Evolutionary conservation across 331 rosid species (phyloP), one percentile per base, ranked within the genome.

Genomic region (Erythrophleum ivorense): DNA sequence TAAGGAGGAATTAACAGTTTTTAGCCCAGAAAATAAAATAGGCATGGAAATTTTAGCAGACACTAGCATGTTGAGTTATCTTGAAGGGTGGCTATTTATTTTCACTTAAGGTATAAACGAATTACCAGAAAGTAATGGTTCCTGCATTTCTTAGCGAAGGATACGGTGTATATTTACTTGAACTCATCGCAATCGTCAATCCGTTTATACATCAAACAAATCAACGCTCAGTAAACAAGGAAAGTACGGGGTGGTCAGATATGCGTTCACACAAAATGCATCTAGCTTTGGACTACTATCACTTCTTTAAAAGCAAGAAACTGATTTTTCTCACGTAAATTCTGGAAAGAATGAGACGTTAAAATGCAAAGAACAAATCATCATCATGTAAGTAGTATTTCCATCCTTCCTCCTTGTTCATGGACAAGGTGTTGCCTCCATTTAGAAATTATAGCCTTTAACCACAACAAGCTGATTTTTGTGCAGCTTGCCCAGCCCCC

Each of bases 391-490:
- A 46, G 73, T 73, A 58, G 81, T 83, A 87, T 89, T 80, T 83
- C 73, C 75, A 48, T 80, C 53, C 67, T 77, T 62, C 58, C 31
- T 62, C 58, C 76, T 76, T 72, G 78, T 50, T 19, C 73, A 58
- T 66, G 78, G 29, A 80, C 54, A 49, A 49, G 16, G 15, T 60
- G 45, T 76, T 76, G 80, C 34, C 71, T 58, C 71, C 57, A 75
- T 70, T 74, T 71, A 31, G 68, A 72, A 80, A 52, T 69, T 24
- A 36, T 72, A 62, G 78, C 71, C 29, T 24, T 88, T 84, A 93
- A 69, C 97, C 94, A 73, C 97, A 92, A 82, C 97, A 95, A 67
- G 89, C 87, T 3, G 94, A 93, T 82, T 88, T 93, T 77, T 85
- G 91, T 31, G 92, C 80, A 72, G 85, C 88, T 75, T 88, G 88